Evolutionary conservation across 1,284 basidiomycete genomes (phyloP), one percentile per base, ranked within the genome.

Genomic region (Laetiporus sulphureus): DNA sequence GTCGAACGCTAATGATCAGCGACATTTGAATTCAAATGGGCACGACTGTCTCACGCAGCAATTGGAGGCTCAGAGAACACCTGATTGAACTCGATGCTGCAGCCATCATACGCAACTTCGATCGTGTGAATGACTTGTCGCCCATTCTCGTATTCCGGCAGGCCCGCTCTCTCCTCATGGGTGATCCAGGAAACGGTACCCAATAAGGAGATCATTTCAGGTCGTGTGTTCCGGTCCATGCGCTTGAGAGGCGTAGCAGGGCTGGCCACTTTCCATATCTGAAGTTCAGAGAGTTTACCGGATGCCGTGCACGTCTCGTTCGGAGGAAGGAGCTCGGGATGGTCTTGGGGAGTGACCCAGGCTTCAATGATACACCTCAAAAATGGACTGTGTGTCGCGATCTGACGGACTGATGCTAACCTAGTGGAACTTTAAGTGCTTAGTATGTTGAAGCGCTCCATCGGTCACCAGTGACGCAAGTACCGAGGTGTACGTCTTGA

Each of bases 41-140:
- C 3, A 15, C 11, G 6, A 41, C 21, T 22, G 12, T 25, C 18
- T 7, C 12, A 5, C 38, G 22, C 16, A 41, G 32, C 39, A 21
- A 41, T 21, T 2, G 39, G 7, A 23, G 39, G 31, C 13, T 33
- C 32, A 8, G 31, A 33, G 39, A 41, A 41, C 15, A 41, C 20
- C 39, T 41, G 39, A 15, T 41, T 32, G 19, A 41, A 41, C 18
- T 41, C 39, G 23, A 41, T 31, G n/a, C 32, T 41, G 32, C 39
- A 41, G 18, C 32, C 31, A 6, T 41, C 39, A 32, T 32, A 41
- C 18, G 32, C n/a, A 11, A 41, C 32, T 25, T 41, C 39, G 24
- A 34, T 25, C 39, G 39, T 41, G n/a, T 21, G 12, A 22, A 32
- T 34, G 19, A 41, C 16, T 24, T 41, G 39, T 32, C 39, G 35